Evolutionary conservation across 106 monocot species (phyloP).

Genomic region (Dendrobium chrysotoxum): DNA sequence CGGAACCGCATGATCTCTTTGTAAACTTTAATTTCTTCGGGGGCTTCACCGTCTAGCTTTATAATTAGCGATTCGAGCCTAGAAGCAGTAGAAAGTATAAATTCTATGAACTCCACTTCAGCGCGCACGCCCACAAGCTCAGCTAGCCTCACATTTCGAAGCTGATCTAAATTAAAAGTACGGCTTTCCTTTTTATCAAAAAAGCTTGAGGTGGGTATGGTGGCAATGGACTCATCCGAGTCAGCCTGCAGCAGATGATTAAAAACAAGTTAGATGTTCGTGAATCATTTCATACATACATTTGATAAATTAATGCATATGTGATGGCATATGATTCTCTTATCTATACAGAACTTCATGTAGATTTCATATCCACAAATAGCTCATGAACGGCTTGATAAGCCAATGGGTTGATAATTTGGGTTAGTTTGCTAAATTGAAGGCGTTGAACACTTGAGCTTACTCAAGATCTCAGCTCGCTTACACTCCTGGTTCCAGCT

Average conservation of each 20-base stretch:
- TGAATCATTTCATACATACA: too few relatives aligned
- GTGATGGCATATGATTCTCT: too few relatives aligned
- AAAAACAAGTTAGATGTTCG: not conserved
- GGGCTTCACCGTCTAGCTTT: not conserved
- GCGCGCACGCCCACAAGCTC: not conserved
- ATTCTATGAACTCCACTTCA: slow-evolving; percentile 8
- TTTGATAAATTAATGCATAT: too few relatives aligned
- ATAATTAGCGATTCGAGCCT: not conserved
- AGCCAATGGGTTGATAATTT: too few relatives aligned
- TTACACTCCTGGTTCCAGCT: too few relatives aligned
- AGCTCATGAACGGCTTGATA: too few relatives aligned
- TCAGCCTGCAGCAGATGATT: slow-evolving; percentile 7
- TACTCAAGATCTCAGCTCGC: too few relatives aligned
- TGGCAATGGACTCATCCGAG: slow-evolving; percentile 13
- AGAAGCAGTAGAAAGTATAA: not conserved
- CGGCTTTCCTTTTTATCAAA: not conserved
- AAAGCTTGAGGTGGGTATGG: slow-evolving; percentile 3
- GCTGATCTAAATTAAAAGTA: not conserved
- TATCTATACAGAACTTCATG: too few relatives aligned
- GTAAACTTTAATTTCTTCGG: slow-evolving; percentile 2
- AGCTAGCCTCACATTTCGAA: not conserved
- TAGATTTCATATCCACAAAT: too few relatives aligned
- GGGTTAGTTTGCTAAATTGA: too few relatives aligned
- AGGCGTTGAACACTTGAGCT: too few relatives aligned
- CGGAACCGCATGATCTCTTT: slow-evolving; percentile 12